A percentile compares a stretch with the other conserved stretches of the same genome.
These are phyloP conservation scores for Clarireedia hainanense DNA, from an alignment of 2,329 filamentous ascomycete species.

Conservation along the genomic window DNA sequence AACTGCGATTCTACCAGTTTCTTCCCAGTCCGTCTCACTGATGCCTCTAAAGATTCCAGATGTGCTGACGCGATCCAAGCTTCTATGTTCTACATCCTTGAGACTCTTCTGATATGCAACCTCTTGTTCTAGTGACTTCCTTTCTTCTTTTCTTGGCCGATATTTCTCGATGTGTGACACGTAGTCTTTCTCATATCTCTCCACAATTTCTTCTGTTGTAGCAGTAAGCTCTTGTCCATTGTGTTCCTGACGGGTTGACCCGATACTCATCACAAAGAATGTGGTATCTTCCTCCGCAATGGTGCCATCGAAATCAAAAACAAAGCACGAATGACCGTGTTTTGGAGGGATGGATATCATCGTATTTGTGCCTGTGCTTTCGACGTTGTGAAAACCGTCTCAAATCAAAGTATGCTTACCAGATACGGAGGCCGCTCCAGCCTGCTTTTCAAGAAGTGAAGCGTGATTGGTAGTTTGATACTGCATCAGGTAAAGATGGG, in stretches of 20 bases:
- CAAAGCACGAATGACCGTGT: slow-evolving; percentile 5
- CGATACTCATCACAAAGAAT: slow-evolving; percentile 14
- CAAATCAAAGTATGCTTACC: no score
- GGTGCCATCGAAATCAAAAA: slow-evolving; percentile 29
- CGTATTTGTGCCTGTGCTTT: background rate
- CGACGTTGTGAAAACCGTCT: background rate
- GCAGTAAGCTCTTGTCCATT: slow-evolving; percentile 6
- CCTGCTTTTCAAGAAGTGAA: no score
- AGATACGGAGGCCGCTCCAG: no score
- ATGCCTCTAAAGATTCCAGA: slow-evolving; percentile 23
- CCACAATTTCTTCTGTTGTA: slow-evolving; percentile 11
- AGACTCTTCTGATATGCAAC: slow-evolving; percentile 17
- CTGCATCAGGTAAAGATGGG: no score
- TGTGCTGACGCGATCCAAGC: slow-evolving; percentile 20
- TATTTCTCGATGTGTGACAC: slow-evolving; percentile 13
- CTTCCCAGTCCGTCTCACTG: slow-evolving; percentile 10
- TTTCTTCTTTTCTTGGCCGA: slow-evolving; percentile 12
- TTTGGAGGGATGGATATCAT: background rate
- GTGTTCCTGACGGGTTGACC: slow-evolving; percentile 9
- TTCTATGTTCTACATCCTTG: slow-evolving; percentile 19
- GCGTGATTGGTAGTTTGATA: no score
- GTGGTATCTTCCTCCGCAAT: slow-evolving; percentile 28
- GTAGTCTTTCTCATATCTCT: slow-evolving; percentile 18
- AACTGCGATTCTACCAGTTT: slow-evolving; percentile 14
- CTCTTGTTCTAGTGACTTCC: slow-evolving; percentile 15